Conservation (phyloP, 1,139 yeast genomes). For the Eremothecium coryli region DNA sequence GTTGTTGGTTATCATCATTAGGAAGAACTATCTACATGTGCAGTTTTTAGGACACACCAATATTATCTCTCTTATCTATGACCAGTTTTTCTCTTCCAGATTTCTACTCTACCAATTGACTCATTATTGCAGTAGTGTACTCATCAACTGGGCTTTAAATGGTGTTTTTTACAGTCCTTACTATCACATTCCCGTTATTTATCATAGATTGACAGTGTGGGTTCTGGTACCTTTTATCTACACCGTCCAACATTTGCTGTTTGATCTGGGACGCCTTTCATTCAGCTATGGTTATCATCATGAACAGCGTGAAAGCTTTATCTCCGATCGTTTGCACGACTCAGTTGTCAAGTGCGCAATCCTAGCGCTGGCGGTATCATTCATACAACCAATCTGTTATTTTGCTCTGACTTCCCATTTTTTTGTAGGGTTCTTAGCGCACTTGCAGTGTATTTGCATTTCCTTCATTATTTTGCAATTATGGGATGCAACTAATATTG, state of each 20-base stretch:
- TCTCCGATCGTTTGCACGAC: conserved; percentile 17
- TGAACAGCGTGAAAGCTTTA: conserved; percentile 33
- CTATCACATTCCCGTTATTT: conserved; percentile 6
- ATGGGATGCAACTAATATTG: conserved; percentile 58
- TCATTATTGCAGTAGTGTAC: conserved; percentile 35
- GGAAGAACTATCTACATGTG: conserved; percentile 45
- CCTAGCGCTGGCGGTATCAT: conserved; percentile 11
- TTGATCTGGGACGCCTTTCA: conserved; percentile 52
- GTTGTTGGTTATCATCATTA: conserved; percentile 38
- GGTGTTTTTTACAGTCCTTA: conserved; percentile 18
- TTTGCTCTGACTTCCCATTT: conserved; percentile 9
- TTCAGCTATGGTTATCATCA: conserved; percentile 36
- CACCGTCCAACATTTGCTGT: conserved; percentile 43
- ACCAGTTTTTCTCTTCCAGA: conserved; percentile 38
- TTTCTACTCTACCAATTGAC: conserved; percentile 32
- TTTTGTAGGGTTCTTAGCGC: conserved; percentile 12
- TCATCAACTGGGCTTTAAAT: conserved; percentile 33
- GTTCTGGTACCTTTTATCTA: conserved; percentile 40
- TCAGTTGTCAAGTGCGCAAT: conserved; percentile 16
- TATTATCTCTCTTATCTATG: conserved; percentile 39
- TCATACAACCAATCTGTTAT: conserved; percentile 15
- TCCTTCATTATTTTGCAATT: conserved; percentile 20
- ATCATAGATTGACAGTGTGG: conserved; percentile 18
- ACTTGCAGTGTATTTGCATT: conserved; percentile 13
- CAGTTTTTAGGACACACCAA: conserved; percentile 44